Base-by-base conservation (phyloP, 75 land plant species). In the Azolla pinnata region DNA sequence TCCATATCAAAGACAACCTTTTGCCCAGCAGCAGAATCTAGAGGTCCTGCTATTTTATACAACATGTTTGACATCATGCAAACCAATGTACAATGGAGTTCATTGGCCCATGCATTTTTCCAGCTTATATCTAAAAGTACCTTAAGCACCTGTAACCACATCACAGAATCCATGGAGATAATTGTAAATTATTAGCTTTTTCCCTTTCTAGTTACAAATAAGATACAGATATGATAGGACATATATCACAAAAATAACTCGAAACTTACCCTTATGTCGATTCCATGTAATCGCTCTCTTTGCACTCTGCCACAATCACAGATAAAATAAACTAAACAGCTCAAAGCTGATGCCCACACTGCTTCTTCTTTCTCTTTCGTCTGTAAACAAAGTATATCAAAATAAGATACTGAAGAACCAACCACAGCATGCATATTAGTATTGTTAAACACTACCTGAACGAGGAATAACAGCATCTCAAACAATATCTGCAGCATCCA, bases 291-390 rank as follows among this genome's bases (percentile, higher is more conserved):
- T 54, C 91, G 71, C 33, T 49, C 60, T 54, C 84, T 79, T 58
- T 79, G 57, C 25, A 95, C 78, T 59, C 82, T 81, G 42, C 96
- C 97, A 64, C 88, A 66, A 64, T 90, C 88, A 61, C 97, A 86
- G 34, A 95, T 77, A 69, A 90, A 78, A 64, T 90, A 95, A 26
- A 95, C 75, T 46, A 95, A 63, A 67, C 95, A 86, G 61, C 99
- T 95, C 48, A 95, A 65, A 45, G 86, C 85, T 71, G 99, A 80
- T 32, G 88, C 88, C 99, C 99, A 95, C 18, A 95, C 88, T 47
- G 74, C 73, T 64, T 95, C 99, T 54, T 90, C 91, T 48, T 67
- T 84, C 66, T 95, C 91, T 67, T 86, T 88, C 25, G 59, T 67
- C 99, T 95, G 81, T 57, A 61, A 35, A 56, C 2, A n/a, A 29